Evolutionary conservation across 371 early-diverging fungal species (phyloP).

Genomic region (Mortierella sp.): DNA sequence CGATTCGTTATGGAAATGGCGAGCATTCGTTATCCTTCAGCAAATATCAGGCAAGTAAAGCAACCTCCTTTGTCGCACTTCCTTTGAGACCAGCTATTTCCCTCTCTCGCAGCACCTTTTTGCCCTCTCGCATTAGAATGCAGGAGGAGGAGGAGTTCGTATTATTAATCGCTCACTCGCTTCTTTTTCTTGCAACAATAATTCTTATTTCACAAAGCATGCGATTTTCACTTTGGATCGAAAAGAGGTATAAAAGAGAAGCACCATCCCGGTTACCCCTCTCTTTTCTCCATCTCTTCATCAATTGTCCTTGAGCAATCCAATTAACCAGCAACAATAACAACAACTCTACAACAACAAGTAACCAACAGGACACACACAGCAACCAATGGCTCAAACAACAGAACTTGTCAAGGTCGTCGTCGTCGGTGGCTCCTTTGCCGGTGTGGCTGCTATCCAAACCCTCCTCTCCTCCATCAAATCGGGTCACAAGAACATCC

Average conservation of each 20-base stretch:
- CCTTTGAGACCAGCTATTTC: background rate
- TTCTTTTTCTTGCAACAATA: background rate
- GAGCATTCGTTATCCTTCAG: background rate
- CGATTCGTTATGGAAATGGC: conserved; percentile 4
- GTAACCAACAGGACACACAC: background rate
- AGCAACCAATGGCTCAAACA: background rate
- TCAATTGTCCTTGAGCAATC: background rate
- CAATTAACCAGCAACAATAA: background rate
- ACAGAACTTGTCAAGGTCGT: conserved; percentile 42
- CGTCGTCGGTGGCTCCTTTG: conserved; percentile 66
- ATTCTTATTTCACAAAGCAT: background rate
- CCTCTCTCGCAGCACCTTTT: background rate
- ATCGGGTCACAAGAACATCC: conserved; percentile 46
- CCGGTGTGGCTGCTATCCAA: conserved; percentile 61
- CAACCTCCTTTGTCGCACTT: background rate
- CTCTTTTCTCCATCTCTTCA: too few relatives aligned
- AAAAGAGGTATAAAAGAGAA: background rate
- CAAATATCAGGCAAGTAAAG: background rate
- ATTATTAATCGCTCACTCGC: conserved; percentile 10
- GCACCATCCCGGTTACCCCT: background rate
- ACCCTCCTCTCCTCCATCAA: conserved; percentile 59
- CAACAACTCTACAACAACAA: background rate
- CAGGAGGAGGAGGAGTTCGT: background rate
- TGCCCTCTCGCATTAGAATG: background rate
- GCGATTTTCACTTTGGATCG: background rate